Conservation (phyloP, 768 basidiomycete genomes). For the Boletus rubescentipes region DNA sequence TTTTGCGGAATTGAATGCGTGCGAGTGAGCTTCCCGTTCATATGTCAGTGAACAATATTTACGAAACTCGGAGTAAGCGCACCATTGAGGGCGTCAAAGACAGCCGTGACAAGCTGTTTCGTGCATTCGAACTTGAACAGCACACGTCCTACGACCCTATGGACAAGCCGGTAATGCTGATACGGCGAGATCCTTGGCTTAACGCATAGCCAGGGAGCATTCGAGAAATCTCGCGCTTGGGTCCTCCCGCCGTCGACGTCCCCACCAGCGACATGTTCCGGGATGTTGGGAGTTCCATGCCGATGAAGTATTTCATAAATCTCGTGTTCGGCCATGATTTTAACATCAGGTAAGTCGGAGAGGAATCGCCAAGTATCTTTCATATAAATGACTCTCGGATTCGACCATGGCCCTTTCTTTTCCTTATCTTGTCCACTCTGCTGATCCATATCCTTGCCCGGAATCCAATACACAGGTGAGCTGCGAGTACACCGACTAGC, state of each 20-base stretch:
- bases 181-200: neutral
- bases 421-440: neutral
- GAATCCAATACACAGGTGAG: neutral
- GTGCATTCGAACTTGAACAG: neutral
- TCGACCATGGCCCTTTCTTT: neutral
- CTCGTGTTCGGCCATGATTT: neutral
- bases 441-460: no score
- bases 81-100: neutral
- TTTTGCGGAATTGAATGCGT: conserved; percentile 12
- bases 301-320: neutral
- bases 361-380: conserved; percentile 9
- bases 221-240: neutral
- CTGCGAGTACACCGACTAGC: conserved; percentile 1
- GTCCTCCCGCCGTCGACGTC: neutral
- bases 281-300: neutral
- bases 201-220: neutral
- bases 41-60: neutral
- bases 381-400: neutral
- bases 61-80: neutral
- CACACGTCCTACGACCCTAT: neutral
- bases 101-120: neutral
- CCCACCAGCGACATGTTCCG: neutral
- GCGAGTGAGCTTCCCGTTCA: conserved; percentile 15
- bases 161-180: conserved; percentile 1
- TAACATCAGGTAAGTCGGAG: neutral